Evolutionary conservation across 2,329 filamentous ascomycete genomes (phyloP).

Genomic region (Nannizzia gypsea): DNA sequence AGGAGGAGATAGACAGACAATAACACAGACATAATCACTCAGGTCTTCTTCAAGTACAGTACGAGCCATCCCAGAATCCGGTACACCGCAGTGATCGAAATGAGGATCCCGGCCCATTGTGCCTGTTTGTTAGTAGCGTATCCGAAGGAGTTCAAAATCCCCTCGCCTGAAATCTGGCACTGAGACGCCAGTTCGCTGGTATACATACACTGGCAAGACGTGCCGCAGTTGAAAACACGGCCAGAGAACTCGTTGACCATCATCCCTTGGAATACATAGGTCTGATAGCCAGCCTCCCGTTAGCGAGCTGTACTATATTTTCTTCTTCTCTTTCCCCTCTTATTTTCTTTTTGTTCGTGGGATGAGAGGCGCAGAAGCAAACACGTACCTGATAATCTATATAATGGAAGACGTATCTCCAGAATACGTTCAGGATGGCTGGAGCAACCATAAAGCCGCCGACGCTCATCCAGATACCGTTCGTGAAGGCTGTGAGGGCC

Average conservation of each 20-base stretch:
- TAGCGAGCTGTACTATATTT: not conserved
- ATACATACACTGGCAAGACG: slow-evolving; percentile 59
- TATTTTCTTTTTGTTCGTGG: not conserved
- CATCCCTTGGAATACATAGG: slow-evolving; percentile 82
- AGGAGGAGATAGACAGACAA: too few species aligned
- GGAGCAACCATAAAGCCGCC: slow-evolving; percentile 69
- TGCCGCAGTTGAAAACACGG: slow-evolving; percentile 51
- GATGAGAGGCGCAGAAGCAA: not conserved
- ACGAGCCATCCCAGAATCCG: slow-evolving; percentile 56
- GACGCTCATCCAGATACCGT: slow-evolving; percentile 82
- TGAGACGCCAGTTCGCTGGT: slow-evolving; percentile 47
- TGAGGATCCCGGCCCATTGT: slow-evolving; percentile 63
- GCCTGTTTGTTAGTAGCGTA: slow-evolving; percentile 53
- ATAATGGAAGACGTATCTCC: slow-evolving; percentile 77
- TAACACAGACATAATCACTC: not conserved
- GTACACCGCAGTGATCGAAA: slow-evolving; percentile 65
- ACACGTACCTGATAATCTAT: slow-evolving; percentile 64
- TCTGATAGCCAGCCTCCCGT: slow-evolving; percentile 20
- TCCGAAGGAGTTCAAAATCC: slow-evolving; percentile 57
- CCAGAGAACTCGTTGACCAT: slow-evolving; percentile 76
- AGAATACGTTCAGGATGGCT: slow-evolving; percentile 65
- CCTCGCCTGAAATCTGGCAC: slow-evolving; percentile 60
- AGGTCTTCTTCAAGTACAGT: slow-evolving; percentile 30
- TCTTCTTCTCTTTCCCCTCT: not conserved
- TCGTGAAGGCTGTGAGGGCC: slow-evolving; percentile 70